Base-by-base conservation (phyloP, 768 basidiomycete species). In the Clitopilus hobsonii region DNA sequence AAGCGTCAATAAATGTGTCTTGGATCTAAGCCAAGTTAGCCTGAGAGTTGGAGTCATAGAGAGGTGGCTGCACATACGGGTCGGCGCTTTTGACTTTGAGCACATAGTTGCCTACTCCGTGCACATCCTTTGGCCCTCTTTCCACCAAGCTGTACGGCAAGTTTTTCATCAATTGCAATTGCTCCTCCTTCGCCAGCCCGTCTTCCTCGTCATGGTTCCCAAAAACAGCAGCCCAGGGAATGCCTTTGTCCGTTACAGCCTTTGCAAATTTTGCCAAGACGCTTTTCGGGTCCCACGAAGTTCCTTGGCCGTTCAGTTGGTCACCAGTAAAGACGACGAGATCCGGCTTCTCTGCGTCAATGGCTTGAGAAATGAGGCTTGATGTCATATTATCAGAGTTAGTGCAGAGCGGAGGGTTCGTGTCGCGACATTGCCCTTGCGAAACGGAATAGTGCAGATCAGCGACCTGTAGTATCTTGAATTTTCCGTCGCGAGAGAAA, bases 201-300 rank as follows among this genome's bases (percentile, higher is more conserved):
- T 83, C 78, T 56, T 94, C 89, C 41, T 84, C 81, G 61, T 98
- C 96, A 68, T 99, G 96, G 64, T 99, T 98, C 1, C 96, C 96
- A 68, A 98, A 95, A 2, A 98, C 80, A 0, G 86, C 88, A 3
- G 92, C 84, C 95, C 95, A 99, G 0, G 95, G 90, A 30, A 96
- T 88, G 20, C 78, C 70, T 48, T 85, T 80, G 11, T 86, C 82
- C 13, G 87, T 88, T 5, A 90, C 91, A 0, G 85, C 83, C 26
- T 74, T 76, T 0, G 92, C 85, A 63, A 95, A 95, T 70, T 98
- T 98, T 13, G 94, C 88, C 6, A 98, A 72, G 3, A 96, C 88
- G 3, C 88, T 89, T 62, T 86, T 84, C 1, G 91, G 77, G 58
- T 97, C 94, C 90, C 94, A 98, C 0, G 88, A 84, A 0, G 91